Percentiles rank a stretch among this genome's conserved stretches.
phyloP scores from a whole-genome alignment of 1,139 yeast genomes.

The Candida mesenterica region DNA sequence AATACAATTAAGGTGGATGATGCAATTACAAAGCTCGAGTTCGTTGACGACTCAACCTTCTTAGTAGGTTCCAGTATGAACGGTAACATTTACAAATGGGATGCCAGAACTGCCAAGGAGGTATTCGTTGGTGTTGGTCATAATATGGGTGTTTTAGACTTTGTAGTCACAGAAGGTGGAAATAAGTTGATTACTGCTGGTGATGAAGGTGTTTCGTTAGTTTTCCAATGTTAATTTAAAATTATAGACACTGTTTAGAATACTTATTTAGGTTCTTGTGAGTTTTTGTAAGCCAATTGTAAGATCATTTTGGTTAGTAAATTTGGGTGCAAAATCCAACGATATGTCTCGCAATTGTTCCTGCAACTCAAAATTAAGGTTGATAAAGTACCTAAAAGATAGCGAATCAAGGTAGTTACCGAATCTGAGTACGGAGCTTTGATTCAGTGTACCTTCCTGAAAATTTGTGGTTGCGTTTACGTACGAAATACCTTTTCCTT shows the following conservation, averaged over 20 bases:
- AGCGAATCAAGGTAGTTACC: too few species aligned
- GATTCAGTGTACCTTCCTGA: too few species aligned
- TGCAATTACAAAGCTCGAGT: slow-evolving; percentile 78
- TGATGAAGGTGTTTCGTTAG: slow-evolving; percentile 90
- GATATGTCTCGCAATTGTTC: too few species aligned
- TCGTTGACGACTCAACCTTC: slow-evolving; percentile 54
- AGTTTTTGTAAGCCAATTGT: background rate
- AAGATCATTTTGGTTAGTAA: background rate
- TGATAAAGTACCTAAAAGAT: too few species aligned
- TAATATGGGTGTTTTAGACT: slow-evolving; percentile 89
- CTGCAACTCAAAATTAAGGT: too few species aligned
- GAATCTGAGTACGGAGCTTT: too few species aligned
- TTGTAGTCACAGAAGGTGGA: slow-evolving; percentile 62
- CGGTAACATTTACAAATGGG: slow-evolving; percentile 85
- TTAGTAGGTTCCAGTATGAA: slow-evolving; percentile 78
- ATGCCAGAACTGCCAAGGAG: slow-evolving; percentile 78
- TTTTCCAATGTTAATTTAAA: slow-evolving; percentile 35
- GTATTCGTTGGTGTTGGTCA: slow-evolving; percentile 85
- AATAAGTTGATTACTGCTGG: slow-evolving; percentile 87
- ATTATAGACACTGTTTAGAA: background rate
- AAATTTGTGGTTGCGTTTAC: too few species aligned
- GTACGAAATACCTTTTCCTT: too few species aligned
- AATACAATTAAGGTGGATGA: slow-evolving; percentile 67
- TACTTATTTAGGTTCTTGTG: too few species aligned
- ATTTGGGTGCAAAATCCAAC: too few species aligned